Conservation (phyloP, 257 asterid genomes). For the Paraleonurus japonicus region DNA sequence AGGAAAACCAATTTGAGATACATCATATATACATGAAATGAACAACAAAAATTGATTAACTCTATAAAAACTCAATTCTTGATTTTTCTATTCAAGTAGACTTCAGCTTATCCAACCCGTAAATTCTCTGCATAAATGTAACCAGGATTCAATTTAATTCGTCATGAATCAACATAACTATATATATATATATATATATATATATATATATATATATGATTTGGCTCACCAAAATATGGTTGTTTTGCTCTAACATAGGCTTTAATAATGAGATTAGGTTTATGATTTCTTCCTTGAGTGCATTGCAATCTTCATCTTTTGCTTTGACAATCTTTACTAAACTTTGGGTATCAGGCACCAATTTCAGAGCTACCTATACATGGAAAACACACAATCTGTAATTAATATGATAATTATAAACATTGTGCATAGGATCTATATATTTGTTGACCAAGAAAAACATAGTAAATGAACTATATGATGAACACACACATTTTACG, state of each 20-base stretch:
- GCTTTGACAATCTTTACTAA: constrained; percentile 42
- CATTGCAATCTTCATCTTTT: constrained; percentile 37
- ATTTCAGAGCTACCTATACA: constrained; percentile 50
- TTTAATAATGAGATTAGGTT: constrained; percentile 35
- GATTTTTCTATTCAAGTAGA: constrained; percentile 32
- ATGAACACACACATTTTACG: background rate
- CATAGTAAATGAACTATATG: too few species aligned
- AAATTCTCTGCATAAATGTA: constrained; percentile 37
- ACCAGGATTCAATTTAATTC: too few species aligned
- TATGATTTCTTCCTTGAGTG: constrained; percentile 43
- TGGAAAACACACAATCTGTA: background rate
- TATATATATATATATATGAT: too few species aligned
- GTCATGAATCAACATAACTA: too few species aligned
- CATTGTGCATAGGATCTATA: too few species aligned
- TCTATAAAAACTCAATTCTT: background rate
- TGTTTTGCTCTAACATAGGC: constrained; percentile 42
- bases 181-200: too few species aligned
- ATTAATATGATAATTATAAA: too few species aligned
- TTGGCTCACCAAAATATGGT: constrained; percentile 43
- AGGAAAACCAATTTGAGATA: too few species aligned
- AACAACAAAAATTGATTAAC: background rate
- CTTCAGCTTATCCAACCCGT: constrained; percentile 48
- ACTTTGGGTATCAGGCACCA: constrained; percentile 45
- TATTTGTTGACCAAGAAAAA: too few species aligned
- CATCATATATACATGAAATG: background rate